Base-by-base conservation (phyloP, 345 rosid species). In the Eucalyptus microcorys region DNA sequence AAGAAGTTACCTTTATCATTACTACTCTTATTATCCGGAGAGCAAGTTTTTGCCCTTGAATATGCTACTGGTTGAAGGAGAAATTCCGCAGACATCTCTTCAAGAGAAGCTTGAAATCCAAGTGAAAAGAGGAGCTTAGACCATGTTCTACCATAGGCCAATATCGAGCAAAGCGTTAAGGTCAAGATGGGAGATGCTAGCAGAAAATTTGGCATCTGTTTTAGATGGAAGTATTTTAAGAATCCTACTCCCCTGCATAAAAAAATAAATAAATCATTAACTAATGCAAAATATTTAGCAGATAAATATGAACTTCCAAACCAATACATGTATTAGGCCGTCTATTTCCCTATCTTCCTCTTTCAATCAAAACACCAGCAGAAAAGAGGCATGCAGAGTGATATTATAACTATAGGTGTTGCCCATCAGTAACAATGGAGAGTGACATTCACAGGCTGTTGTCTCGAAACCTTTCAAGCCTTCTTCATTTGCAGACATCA, bases 181-280 rank as follows among this genome's bases (percentile, higher is more conserved):
- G 96, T 93, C 55, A 97, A 91, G 88, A 96, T 92, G 11, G 99
- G 99, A 52, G 99, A 95, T 89, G 99, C 99, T 45, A 97, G 97
- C 34, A 97, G 95, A 95, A 97, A 97, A 92, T 97, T 97, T 84
- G 99, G 99, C 91, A 97, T 88, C 92, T 97, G 99, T 89, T 96
- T 96, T 14, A 95, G 89, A 83, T 94, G 95, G 92, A 97, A 97
- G 92, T 96, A 96, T 87, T 88, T 95, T 93, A 97, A 93, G 94
- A 97, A 97, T 49, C 99, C 99, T 87, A 95, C 98, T 90, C 97
- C 95, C 98, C 99, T 97, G 91, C 88, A 87, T 90, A 34, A 42
- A 55, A 89, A 90, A 71, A 22, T 8, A 49, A 61, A 30, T 13
- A 61, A 84, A 14, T 52, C 27, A 86, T 49, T 37, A 85, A 86